Evolutionary conservation across 139 green algal species (phyloP).

Genomic region (Volvox reticuliferus): DNA sequence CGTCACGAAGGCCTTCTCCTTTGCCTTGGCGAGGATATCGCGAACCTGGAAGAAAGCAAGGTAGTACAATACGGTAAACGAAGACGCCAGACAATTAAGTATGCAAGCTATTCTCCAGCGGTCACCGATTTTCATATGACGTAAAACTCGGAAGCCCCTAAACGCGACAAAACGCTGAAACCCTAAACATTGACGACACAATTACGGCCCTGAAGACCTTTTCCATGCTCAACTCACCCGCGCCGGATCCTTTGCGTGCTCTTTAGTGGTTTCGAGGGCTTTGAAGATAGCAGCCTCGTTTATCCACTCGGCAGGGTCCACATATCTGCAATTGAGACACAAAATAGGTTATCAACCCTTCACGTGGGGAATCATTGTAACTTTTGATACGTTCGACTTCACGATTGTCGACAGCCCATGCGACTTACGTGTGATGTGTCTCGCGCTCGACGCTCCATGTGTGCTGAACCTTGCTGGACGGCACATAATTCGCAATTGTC

Average conservation of each 20-base stretch:
- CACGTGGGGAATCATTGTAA: too few relatives aligned
- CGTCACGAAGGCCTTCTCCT: slow-evolving; percentile 70
- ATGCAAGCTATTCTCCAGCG: too few relatives aligned
- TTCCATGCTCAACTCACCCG: not conserved
- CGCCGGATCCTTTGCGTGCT: slow-evolving; percentile 58
- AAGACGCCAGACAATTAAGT: too few relatives aligned
- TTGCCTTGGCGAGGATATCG: slow-evolving; percentile 69
- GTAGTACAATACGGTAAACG: too few relatives aligned
- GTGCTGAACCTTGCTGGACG: not conserved
- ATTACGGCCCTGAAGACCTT: too few relatives aligned
- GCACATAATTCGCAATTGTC: not conserved
- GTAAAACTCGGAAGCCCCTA: too few relatives aligned
- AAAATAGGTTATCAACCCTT: not conserved
- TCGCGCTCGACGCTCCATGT: slow-evolving; percentile 70
- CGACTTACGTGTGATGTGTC: slow-evolving; percentile 50
- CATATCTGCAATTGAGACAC: not conserved
- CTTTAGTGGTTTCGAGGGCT: slow-evolving; percentile 62
- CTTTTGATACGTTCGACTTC: not conserved
- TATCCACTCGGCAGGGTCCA: slow-evolving; percentile 62
- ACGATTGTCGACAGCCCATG: too few relatives aligned
- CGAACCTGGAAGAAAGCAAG: not conserved
- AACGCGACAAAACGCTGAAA: too few relatives aligned
- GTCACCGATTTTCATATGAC: too few relatives aligned
- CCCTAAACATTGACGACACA: too few relatives aligned
- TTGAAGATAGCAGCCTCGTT: slow-evolving; percentile 65